phyloP scores from a whole-genome alignment of 371 early-diverging fungal genomes.

The Haplosporangium sp. region DNA sequence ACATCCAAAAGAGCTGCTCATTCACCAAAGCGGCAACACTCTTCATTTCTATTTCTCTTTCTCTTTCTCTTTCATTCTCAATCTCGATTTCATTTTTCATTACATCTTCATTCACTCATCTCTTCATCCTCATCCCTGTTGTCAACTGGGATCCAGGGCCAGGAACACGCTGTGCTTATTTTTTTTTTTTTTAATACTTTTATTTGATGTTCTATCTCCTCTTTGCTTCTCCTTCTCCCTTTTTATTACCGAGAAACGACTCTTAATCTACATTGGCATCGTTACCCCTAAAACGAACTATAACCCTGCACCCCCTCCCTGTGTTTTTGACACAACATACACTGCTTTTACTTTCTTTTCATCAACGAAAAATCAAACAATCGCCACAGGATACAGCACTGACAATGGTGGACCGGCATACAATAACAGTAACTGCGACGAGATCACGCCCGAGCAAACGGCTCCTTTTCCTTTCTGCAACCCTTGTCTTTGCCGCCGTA shows the following conservation, averaged over 20 bases:
- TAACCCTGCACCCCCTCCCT: no score
- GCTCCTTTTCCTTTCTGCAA: neutral
- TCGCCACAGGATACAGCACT: neutral
- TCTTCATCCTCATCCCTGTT: neutral
- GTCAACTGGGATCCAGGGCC: no score
- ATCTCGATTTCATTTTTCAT: neutral
- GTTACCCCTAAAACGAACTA: no score
- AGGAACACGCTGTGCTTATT: neutral
- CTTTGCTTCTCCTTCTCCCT: no score
- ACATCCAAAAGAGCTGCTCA: no score
- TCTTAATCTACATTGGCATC: no score
- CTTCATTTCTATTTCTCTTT: no score
- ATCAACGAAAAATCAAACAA: no score
- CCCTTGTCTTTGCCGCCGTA: neutral
- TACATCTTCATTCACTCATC: neutral
- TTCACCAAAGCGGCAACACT: no score
- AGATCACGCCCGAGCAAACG: neutral
- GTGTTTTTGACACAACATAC: no score
- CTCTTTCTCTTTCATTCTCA: neutral
- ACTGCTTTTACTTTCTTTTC: no score
- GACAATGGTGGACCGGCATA: neutral
- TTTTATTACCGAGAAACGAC: no score
- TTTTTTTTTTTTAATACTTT: neutral
- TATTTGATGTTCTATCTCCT: neutral
- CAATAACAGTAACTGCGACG: neutral